A percentile compares a stretch with the other conserved stretches of the same genome.
Evolutionary conservation across 768 basidiomycete genomes (phyloP).

Genomic region (Podaxis sp.): DNA sequence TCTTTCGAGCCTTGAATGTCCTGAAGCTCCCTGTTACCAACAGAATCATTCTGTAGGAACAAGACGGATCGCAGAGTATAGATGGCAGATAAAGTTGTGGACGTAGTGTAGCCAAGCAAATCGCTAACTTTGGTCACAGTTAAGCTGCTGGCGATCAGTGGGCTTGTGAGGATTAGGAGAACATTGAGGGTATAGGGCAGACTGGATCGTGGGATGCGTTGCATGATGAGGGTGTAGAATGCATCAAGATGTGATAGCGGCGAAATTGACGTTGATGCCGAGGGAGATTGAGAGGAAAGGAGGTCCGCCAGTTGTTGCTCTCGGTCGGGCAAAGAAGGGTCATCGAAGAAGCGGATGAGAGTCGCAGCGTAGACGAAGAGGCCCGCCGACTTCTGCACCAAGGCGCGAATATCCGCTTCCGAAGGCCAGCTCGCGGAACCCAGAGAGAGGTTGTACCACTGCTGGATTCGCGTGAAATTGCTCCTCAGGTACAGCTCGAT

Average conservation of each 20-base stretch:
- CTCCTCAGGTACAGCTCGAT: constrained; percentile 18
- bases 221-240: constrained; percentile 6
- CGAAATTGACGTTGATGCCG: not conserved
- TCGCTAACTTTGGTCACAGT: not conserved
- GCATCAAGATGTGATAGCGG: constrained; percentile 2
- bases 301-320: constrained; percentile 3
- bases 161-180: not conserved
- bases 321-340: constrained; percentile 2
- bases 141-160: not conserved
- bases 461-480: constrained; percentile 17
- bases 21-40: not conserved
- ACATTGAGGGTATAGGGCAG: not conserved
- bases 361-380: constrained; percentile 29
- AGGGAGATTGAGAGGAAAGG: not conserved
- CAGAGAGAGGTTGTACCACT: constrained; percentile 4
- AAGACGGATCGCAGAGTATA: constrained; percentile 7
- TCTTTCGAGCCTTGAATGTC: not conserved
- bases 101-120: constrained; percentile 4
- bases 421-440: constrained; percentile 20
- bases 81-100: not conserved
- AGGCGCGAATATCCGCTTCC: constrained; percentile 10
- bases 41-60: not conserved
- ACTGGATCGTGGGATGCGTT: not conserved
- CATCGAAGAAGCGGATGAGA: constrained; percentile 22
- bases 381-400: constrained; percentile 22